Conservation (phyloP, 2,329 filamentous ascomycete genomes). For the Teratosphaeria zuluensis region DNA sequence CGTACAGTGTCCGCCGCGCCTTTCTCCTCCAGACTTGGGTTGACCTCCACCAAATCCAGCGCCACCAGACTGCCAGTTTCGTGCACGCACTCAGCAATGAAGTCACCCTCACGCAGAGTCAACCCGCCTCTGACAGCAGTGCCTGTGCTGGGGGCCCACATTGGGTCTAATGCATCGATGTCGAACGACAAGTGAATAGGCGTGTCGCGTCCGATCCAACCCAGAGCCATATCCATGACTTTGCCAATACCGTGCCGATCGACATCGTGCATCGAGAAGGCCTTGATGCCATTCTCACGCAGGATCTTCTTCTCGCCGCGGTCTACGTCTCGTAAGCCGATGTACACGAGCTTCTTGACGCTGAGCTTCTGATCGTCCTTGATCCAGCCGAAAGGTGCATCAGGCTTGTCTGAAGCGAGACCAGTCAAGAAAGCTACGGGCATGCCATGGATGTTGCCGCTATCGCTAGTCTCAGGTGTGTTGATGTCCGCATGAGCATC, state of each 20-base stretch:
- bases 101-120: conserved; percentile 91
- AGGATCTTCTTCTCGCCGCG: conserved; percentile 87
- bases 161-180: conserved; percentile 89
- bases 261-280: conserved; percentile 97
- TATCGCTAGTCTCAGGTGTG: conserved; percentile 78
- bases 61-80: conserved; percentile 48
- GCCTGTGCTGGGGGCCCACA: conserved; percentile 92
- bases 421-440: conserved; percentile 87
- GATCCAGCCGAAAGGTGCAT: conserved; percentile 81
- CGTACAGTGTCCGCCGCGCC: conserved; percentile 79
- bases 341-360: conserved; percentile 86
- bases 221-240: conserved; percentile 97
- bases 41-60: conserved; percentile 48
- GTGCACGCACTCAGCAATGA: conserved; percentile 68
- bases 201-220: conserved; percentile 85
- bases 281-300: conserved; percentile 80
- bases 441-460: conserved; percentile 97
- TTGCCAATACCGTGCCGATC: conserved; percentile 89
- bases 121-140: conserved; percentile 89
- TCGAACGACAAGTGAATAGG: conserved; percentile 97
- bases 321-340: conserved; percentile 88
- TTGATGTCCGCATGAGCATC: conserved; percentile 98
- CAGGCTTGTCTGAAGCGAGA: conserved; percentile 57
- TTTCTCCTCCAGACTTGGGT: conserved; percentile 38
- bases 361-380: conserved; percentile 60